Conservation (phyloP, 2,329 filamentous ascomycete species). For the Ascochyta viciae-villosae region DNA sequence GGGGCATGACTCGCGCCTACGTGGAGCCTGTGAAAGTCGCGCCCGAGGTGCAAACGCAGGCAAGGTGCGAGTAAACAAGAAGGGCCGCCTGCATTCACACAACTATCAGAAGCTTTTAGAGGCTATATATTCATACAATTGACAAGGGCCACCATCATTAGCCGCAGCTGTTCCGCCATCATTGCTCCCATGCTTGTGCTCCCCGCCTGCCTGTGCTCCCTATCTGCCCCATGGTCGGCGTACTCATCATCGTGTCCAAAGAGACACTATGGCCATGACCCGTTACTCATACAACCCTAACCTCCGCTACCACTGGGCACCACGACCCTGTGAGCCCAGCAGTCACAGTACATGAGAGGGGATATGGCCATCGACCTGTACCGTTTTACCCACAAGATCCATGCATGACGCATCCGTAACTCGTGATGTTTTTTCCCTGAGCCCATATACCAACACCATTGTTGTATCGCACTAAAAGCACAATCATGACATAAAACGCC, state of each 20-base stretch:
- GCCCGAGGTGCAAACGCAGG: not conserved
- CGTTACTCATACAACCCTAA: constrained; percentile 41
- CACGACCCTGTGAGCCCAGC: not conserved
- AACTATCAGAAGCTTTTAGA: constrained; percentile 36
- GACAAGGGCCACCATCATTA: constrained; percentile 44
- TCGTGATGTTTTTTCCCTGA: constrained; percentile 17
- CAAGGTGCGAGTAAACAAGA: constrained; percentile 5
- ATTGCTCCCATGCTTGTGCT: constrained; percentile 17
- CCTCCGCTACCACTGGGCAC: constrained; percentile 1
- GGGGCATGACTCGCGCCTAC: constrained; percentile 13
- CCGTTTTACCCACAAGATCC: constrained; percentile 38
- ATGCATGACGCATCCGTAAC: constrained; percentile 35
- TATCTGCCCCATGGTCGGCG: constrained; percentile 6
- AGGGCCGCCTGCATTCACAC: constrained; percentile 36
- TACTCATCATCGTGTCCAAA: constrained; percentile 7
- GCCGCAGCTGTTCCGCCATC: constrained; percentile 13
- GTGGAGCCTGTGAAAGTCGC: not conserved
- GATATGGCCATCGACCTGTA: constrained; percentile 28
- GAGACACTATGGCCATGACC: constrained; percentile 30
- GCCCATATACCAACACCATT: constrained; percentile 29
- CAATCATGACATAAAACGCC: constrained; percentile 12
- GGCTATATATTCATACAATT: constrained; percentile 49
- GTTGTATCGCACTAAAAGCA: constrained; percentile 20
- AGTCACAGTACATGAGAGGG: constrained; percentile 35
- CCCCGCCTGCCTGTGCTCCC: constrained; percentile 15